Evolutionary conservation across 164 flowering plant genomes (phyloP).

Genomic region (Annona cherimola): DNA sequence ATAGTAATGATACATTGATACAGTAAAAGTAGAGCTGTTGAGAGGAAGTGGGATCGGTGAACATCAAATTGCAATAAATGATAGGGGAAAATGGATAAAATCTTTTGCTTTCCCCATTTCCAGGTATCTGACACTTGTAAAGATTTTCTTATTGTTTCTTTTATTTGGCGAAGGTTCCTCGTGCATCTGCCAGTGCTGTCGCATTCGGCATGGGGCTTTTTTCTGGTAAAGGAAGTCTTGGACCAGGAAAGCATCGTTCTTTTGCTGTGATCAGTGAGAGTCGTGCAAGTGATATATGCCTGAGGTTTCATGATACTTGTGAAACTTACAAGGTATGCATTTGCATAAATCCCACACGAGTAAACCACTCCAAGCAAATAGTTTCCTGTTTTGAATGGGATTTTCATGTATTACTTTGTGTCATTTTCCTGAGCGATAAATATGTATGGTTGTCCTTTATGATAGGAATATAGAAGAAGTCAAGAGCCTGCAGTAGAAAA

Average conservation of each 20-base stretch:
- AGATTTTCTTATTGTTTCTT: not conserved
- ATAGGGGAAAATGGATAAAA: too few species aligned
- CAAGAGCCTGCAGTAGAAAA: constrained; percentile 74
- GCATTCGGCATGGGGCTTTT: constrained; percentile 96
- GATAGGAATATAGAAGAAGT: constrained; percentile 58
- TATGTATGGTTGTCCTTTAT: not conserved
- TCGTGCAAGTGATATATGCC: constrained; percentile 87
- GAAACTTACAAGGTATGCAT: constrained; percentile 75
- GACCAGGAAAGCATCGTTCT: constrained; percentile 71
- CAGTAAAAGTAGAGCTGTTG: too few species aligned
- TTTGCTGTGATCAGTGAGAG: constrained; percentile 88
- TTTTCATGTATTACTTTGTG: not conserved
- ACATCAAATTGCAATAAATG: too few species aligned
- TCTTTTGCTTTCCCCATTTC: not conserved
- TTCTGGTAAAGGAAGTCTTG: constrained; percentile 68
- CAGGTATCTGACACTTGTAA: not conserved
- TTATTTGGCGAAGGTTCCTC: constrained; percentile 51
- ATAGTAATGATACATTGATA: too few species aligned
- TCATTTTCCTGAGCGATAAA: not conserved
- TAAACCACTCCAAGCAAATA: not conserved
- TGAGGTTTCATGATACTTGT: constrained; percentile 87
- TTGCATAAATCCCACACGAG: not conserved
- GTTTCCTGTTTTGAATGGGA: not conserved
- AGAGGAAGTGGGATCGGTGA: too few species aligned
- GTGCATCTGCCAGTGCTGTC: constrained; percentile 98